Percentiles rank a stretch among this genome's conserved stretches.
phyloP scores from a whole-genome alignment of 2,329 filamentous ascomycete species.

The Annulohypoxylon truncatum region DNA sequence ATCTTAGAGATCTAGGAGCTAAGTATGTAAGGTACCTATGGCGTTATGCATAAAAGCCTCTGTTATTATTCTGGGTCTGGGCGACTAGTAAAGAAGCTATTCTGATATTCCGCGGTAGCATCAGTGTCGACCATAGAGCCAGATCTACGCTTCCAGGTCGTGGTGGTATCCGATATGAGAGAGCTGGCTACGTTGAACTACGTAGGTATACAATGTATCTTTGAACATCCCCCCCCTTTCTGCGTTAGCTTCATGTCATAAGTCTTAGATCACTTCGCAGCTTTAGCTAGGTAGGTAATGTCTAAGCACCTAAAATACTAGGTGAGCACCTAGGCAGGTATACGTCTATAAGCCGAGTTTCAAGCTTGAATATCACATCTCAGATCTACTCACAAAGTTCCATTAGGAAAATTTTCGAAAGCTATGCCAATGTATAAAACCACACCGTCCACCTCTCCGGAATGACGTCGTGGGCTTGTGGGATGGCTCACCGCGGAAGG shows the following conservation, averaged over 20 bases:
- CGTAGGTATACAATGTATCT: not conserved
- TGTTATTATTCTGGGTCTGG: not conserved
- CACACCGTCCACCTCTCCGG: constrained; percentile 2
- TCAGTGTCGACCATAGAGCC: not conserved
- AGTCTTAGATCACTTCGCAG: no score
- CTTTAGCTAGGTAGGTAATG: no score
- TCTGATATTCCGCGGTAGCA: not conserved
- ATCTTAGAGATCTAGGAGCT: not conserved
- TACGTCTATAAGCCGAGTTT: not conserved
- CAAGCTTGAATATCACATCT: not conserved
- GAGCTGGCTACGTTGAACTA: not conserved
- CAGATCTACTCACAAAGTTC: not conserved
- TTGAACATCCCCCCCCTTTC: not conserved
- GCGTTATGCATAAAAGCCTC: not conserved
- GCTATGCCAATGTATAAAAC: constrained; percentile 16
- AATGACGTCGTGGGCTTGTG: constrained; percentile 32
- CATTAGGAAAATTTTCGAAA: not conserved
- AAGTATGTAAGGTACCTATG: not conserved
- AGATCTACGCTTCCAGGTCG: not conserved
- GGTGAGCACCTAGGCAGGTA: not conserved
- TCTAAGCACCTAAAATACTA: no score
- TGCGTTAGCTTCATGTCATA: no score
- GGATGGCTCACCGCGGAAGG: constrained; percentile 12
- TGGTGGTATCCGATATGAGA: not conserved
- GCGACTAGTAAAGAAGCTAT: not conserved